Percentiles rank a stretch among this genome's conserved stretches.
These are phyloP conservation scores for Stephania japonica DNA, from an alignment of 164 flowering plant species.

Conservation along the genomic window DNA sequence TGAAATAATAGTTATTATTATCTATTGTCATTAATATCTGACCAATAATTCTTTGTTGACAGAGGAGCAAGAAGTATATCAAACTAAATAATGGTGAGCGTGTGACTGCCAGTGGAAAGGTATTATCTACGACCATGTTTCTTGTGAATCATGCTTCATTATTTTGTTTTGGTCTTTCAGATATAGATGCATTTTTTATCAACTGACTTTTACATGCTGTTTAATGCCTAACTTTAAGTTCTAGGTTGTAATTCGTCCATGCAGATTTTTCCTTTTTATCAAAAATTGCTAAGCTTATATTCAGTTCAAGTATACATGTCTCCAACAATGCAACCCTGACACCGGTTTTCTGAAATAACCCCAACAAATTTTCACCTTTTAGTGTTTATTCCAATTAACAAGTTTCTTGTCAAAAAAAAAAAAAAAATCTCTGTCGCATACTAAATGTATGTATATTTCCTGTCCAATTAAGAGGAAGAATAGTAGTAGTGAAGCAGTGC, in stretches of 20 bases:
- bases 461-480: not conserved
- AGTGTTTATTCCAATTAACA: too few species aligned
- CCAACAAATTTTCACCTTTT: not conserved
- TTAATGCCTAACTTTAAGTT: not conserved
- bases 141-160: not conserved
- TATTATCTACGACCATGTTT: conserved; percentile 17
- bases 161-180: not conserved
- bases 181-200: not conserved
- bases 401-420: too few species aligned
- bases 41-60: conserved; percentile 23
- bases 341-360: not conserved
- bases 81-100: conserved; percentile 88
- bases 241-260: not conserved
- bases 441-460: too few species aligned
- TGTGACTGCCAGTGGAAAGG: conserved; percentile 95
- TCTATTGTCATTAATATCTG: not conserved
- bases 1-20: not conserved
- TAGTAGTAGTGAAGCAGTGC: not conserved
- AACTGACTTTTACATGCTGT: not conserved
- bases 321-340: not conserved
- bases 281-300: too few species aligned
- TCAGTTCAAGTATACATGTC: too few species aligned
- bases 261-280: not conserved
- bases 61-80: conserved; percentile 84
- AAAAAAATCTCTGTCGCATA: not conserved